Percentiles rank a stretch among this genome's conserved stretches.
Evolutionary conservation across 2,329 filamentous ascomycete species (phyloP).

Genomic region (Cercospora nicotianae): DNA sequence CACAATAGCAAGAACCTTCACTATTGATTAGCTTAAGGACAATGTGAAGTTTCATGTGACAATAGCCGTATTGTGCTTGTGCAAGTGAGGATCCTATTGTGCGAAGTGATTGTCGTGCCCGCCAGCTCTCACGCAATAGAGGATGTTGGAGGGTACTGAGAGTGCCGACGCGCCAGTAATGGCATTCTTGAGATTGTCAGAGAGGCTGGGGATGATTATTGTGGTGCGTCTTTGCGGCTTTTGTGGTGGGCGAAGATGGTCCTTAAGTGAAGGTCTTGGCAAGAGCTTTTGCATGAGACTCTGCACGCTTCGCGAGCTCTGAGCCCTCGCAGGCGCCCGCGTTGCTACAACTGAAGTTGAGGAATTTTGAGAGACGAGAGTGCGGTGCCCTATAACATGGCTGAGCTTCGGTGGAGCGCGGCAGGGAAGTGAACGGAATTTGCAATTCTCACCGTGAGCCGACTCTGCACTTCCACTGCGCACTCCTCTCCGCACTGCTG

Average conservation of each 20-base stretch:
- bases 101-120: neutral
- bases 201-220: neutral
- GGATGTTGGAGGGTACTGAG: too few relatives aligned
- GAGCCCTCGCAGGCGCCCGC: neutral
- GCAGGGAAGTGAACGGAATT: neutral
- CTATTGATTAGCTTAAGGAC: neutral
- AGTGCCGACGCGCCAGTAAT: neutral
- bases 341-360: neutral
- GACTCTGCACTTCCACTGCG: neutral
- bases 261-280: neutral
- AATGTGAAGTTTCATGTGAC: conserved; percentile 1
- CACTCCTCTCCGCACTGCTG: neutral
- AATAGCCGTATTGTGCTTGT: neutral
- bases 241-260: neutral
- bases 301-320: neutral
- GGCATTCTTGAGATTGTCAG: neutral
- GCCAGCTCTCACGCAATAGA: neutral
- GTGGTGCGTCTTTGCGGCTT: neutral
- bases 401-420: neutral
- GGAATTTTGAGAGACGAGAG: neutral
- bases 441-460: neutral
- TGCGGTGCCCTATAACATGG: neutral
- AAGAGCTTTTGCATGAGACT: neutral
- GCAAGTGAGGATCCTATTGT: conserved; percentile 3
- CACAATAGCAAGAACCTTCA: neutral